Evolutionary conservation across 108 stramenopile genomes (phyloP).

Genomic region (Cyclotella distinguenda): DNA sequence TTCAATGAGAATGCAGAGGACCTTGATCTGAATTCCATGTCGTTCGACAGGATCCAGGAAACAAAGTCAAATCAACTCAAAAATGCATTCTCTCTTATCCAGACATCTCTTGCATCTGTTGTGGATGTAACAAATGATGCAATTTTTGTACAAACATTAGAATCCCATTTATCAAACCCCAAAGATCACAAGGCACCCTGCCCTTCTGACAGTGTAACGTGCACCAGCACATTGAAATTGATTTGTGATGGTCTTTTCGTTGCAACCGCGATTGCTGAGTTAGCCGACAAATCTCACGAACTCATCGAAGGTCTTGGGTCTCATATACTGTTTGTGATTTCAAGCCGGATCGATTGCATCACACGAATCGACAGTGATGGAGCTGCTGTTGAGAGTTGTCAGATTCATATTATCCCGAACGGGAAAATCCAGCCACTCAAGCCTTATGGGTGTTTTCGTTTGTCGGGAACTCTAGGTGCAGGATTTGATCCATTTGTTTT

Average conservation of each 20-base stretch:
- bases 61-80: slow-evolving; percentile 50
- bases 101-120: slow-evolving; percentile 48
- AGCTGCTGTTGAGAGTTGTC: slow-evolving; percentile 29
- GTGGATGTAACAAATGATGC: slow-evolving; percentile 37
- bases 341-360: slow-evolving; percentile 43
- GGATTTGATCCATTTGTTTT: slow-evolving; percentile 53
- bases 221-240: slow-evolving; percentile 36
- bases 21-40: slow-evolving; percentile 55
- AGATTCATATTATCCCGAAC: slow-evolving; percentile 23
- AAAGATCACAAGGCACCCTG: slow-evolving; percentile 16
- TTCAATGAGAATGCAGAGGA: slow-evolving; percentile 29
- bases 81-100: slow-evolving; percentile 60
- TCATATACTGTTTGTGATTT: slow-evolving; percentile 46
- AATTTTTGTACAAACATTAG: not conserved
- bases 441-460: slow-evolving; percentile 68
- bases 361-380: slow-evolving; percentile 69
- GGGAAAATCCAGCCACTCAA: slow-evolving; percentile 53
- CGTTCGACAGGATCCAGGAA: slow-evolving; percentile 46
- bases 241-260: slow-evolving; percentile 54
- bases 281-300: slow-evolving; percentile 35
- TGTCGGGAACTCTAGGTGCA: slow-evolving; percentile 45
- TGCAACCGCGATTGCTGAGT: slow-evolving; percentile 23
- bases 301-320: slow-evolving; percentile 59
- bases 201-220: not conserved
- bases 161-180: not conserved